Evolutionary conservation across 306 rosid genomes (phyloP).

Genomic region (Carpinus fangiana): DNA sequence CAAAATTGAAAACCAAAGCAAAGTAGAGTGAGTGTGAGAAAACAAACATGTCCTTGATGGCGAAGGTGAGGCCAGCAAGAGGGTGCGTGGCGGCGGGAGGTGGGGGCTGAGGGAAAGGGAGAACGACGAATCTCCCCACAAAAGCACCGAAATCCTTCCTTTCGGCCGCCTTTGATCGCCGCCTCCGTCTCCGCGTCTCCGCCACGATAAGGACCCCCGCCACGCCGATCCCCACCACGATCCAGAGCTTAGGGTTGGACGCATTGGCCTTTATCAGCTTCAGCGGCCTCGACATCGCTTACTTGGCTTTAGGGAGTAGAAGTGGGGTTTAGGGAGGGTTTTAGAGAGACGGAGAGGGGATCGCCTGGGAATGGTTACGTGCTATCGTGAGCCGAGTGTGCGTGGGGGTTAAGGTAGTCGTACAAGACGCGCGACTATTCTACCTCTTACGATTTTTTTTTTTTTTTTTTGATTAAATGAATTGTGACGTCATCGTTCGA

Average conservation of each 20-base stretch:
- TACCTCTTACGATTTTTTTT: not conserved
- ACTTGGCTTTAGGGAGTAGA: not conserved
- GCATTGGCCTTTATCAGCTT: slow-evolving; percentile 46
- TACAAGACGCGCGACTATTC: slow-evolving; percentile 12
- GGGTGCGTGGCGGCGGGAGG: slow-evolving; percentile 55
- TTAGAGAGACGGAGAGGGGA: slow-evolving; percentile 15
- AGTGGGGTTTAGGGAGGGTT: slow-evolving; percentile 62
- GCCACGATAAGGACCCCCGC: slow-evolving; percentile 52
- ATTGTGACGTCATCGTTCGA: too few relatives aligned
- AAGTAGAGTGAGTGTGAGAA: slow-evolving; percentile 1
- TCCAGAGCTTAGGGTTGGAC: slow-evolving; percentile 65
- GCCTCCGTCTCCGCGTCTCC: slow-evolving; percentile 43
- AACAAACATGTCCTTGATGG: slow-evolving; percentile 59
- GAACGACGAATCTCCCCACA: slow-evolving; percentile 53
- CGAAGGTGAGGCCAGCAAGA: slow-evolving; percentile 56
- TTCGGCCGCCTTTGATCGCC: not conserved
- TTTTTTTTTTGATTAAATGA: too few relatives aligned
- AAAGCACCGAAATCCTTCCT: slow-evolving; percentile 57
- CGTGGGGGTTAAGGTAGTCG: not conserved
- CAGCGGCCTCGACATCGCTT: slow-evolving; percentile 45
- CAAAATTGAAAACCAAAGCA: slow-evolving; percentile 8
- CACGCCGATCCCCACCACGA: slow-evolving; percentile 56
- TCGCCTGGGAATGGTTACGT: not conserved
- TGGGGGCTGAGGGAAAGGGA: slow-evolving; percentile 64
- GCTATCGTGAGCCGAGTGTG: not conserved